Percentiles rank a stretch among this genome's conserved stretches.
These are phyloP conservation scores for Fragilaria crotonensis DNA, from an alignment of 108 stramenopile genomes.

Conservation along the genomic window DNA sequence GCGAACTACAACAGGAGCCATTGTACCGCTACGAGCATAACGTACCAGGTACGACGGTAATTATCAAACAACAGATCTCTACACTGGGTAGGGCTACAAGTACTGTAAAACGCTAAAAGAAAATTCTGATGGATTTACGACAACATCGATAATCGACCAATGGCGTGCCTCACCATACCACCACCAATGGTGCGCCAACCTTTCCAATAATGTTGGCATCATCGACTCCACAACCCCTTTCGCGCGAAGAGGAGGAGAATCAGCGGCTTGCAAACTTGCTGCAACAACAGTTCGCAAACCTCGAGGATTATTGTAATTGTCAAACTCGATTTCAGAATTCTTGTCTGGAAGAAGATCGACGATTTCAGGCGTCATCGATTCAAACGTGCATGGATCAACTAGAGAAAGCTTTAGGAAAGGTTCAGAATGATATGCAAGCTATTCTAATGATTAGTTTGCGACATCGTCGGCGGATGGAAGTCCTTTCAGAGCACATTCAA, in stretches of 20 bases:
- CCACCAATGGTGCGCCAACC: too few species aligned
- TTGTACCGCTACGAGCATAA: too few species aligned
- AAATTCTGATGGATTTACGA: too few species aligned
- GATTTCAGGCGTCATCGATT: neutral
- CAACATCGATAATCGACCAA: too few species aligned
- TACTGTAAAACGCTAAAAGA: too few species aligned
- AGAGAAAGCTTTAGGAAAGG: neutral
- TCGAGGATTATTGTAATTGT: constrained; percentile 25
- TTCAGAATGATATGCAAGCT: neutral
- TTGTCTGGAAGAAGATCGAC: neutral
- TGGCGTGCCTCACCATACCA: too few species aligned
- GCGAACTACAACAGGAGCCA: too few species aligned
- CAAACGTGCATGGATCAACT: neutral
- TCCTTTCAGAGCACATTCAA: neutral
- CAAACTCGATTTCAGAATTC: constrained; percentile 21
- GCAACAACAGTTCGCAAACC: constrained; percentile 15
- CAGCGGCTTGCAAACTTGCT: constrained; percentile 2
- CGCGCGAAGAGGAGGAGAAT: neutral
- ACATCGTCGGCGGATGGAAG: neutral
- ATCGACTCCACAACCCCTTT: neutral
- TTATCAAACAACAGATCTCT: too few species aligned
- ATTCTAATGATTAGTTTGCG: neutral
- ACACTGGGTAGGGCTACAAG: too few species aligned
- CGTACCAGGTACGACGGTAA: too few species aligned
- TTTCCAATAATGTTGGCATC: neutral